A percentile compares a stretch with the other conserved stretches of the same genome.
phyloP scores from a whole-genome alignment of 75 land plant species.

The Sequoiadendron giganteum region DNA sequence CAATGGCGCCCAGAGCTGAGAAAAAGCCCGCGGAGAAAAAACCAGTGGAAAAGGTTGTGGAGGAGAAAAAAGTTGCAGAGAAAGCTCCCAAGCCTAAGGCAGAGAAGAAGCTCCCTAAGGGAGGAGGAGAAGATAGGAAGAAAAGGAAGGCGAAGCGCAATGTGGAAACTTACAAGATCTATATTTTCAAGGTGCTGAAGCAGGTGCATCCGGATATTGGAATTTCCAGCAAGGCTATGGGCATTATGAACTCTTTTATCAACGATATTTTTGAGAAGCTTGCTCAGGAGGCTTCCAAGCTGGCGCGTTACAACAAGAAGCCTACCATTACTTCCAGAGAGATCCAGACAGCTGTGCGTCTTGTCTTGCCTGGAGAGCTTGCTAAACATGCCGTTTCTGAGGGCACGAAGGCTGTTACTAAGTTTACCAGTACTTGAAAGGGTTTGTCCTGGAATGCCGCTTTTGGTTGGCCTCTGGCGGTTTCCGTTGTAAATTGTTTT shows the following conservation, averaged over 20 bases:
- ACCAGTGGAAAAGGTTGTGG: neutral
- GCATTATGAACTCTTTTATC: conserved; percentile 57
- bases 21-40: conserved; percentile 3
- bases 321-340: conserved; percentile 65
- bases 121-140: conserved; percentile 17
- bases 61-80: conserved; percentile 6
- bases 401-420: conserved; percentile 64
- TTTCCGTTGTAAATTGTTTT: neutral
- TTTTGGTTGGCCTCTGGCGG: neutral
- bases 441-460: neutral
- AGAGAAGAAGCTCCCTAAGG: conserved; percentile 10
- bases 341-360: conserved; percentile 58
- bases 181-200: conserved; percentile 54
- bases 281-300: conserved; percentile 56
- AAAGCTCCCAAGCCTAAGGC: conserved; percentile 2
- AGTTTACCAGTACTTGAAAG: conserved; percentile 20
- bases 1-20: neutral
- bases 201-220: conserved; percentile 77
- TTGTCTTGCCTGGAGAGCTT: conserved; percentile 74
- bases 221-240: conserved; percentile 70
- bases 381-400: conserved; percentile 70
- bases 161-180: conserved; percentile 40
- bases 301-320: conserved; percentile 44
- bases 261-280: conserved; percentile 78
- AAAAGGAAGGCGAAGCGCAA: neutral